These are phyloP conservation scores for Hypoxylon sp. DNA, from an alignment of 2,329 filamentous ascomycete genomes.

Conservation along the genomic window DNA sequence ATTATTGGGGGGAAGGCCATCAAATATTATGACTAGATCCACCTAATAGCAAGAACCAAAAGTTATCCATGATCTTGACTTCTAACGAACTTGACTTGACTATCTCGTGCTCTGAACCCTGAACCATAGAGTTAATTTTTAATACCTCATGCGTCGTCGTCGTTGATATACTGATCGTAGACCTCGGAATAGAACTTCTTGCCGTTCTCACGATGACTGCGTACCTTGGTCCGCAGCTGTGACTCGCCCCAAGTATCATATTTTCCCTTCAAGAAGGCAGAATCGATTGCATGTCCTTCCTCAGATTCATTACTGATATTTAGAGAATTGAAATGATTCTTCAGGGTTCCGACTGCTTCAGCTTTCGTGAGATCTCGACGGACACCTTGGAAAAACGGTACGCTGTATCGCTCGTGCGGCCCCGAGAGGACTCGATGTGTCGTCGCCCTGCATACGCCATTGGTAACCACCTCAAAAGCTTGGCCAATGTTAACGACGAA, in stretches of 20 bases:
- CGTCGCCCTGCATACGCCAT: slow-evolving; percentile 62
- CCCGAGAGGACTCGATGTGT: slow-evolving; percentile 54
- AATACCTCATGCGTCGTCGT: too few species aligned
- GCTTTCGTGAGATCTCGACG: slow-evolving; percentile 54
- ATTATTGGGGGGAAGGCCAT: slow-evolving; percentile 46
- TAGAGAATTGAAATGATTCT: slow-evolving; percentile 48
- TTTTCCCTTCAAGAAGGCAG: slow-evolving; percentile 57
- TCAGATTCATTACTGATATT: slow-evolving; percentile 44
- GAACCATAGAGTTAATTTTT: too few species aligned
- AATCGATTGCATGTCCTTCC: slow-evolving; percentile 54
- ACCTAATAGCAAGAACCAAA: not conserved
- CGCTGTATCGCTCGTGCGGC: slow-evolving; percentile 50
- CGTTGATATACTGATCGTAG: slow-evolving; percentile 57
- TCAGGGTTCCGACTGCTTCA: slow-evolving; percentile 52
- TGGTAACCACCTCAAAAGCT: slow-evolving; percentile 65
- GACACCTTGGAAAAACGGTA: slow-evolving; percentile 61
- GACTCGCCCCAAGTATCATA: slow-evolving; percentile 65
- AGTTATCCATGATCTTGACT: not conserved
- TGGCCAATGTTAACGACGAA: slow-evolving; percentile 68
- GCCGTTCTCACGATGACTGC: slow-evolving; percentile 60
- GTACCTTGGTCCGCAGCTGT: slow-evolving; percentile 62
- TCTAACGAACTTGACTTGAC: not conserved
- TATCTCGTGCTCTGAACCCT: not conserved
- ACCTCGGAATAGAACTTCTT: slow-evolving; percentile 57
- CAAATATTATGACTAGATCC: slow-evolving; percentile 47